phyloP scores from a whole-genome alignment of 2,329 filamentous ascomycete species.

The Aspergillus niger region DNA sequence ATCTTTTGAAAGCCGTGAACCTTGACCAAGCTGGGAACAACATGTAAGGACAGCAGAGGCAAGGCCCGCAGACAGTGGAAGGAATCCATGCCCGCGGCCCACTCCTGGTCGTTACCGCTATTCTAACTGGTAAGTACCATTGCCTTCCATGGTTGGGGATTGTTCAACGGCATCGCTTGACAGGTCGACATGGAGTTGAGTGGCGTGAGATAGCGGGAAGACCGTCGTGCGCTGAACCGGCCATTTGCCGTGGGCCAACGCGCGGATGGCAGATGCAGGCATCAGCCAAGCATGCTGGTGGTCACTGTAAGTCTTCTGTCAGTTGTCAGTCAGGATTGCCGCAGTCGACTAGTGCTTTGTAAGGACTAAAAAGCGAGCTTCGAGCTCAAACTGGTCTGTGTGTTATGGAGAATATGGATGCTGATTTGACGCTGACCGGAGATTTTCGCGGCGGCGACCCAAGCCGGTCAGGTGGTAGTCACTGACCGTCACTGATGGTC shows the following conservation, averaged over 20 bases:
- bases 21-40: neutral
- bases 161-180: conserved; percentile 19
- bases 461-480: conserved; percentile 21
- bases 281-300: conserved; percentile 9
- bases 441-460: conserved; percentile 14
- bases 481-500: conserved; percentile 27
- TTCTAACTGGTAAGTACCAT: conserved; percentile 9
- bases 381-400: conserved; percentile 21
- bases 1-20: neutral
- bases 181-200: conserved; percentile 24
- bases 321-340: conserved; percentile 1
- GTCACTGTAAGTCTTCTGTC: neutral
- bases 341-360: conserved; percentile 1
- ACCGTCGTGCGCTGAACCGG: conserved; percentile 14
- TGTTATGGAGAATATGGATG: conserved; percentile 3
- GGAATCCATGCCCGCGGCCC: conserved; percentile 11
- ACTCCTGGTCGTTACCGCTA: conserved; percentile 10
- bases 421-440: conserved; percentile 24
- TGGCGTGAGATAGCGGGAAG: conserved; percentile 27
- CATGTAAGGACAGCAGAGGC: neutral
- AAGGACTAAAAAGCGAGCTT: neutral
- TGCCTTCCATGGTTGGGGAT: conserved; percentile 5
- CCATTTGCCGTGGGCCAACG: conserved; percentile 14
- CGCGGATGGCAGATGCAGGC: conserved; percentile 14
- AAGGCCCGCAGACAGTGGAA: neutral